Evolutionary conservation across 2,329 filamentous ascomycete species (phyloP).

Genomic region (Cladosporium sphaerospermum): DNA sequence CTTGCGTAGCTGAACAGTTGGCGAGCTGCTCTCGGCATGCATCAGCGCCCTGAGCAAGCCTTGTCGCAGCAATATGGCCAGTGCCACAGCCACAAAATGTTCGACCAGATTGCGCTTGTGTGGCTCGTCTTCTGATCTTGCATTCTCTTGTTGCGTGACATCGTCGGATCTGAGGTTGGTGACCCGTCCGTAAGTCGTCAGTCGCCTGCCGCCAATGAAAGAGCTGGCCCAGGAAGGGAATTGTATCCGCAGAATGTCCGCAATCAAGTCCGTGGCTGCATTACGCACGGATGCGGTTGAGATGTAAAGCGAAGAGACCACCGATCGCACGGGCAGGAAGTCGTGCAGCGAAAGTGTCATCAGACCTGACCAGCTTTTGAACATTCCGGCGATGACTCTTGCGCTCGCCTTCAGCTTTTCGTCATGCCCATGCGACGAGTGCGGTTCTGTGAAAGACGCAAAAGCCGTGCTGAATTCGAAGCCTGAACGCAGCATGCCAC

Average conservation of each 20-base stretch:
- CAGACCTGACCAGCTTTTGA: constrained; percentile 91
- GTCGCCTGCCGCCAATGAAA: constrained; percentile 81
- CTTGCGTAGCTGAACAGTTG: constrained; percentile 66
- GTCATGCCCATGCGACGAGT: constrained; percentile 49
- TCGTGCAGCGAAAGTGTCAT: constrained; percentile 84
- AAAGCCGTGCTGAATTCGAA: constrained; percentile 83
- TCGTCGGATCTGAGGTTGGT: constrained; percentile 66
- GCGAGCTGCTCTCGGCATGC: constrained; percentile 60
- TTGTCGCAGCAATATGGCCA: constrained; percentile 78
- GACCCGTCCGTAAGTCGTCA: constrained; percentile 96
- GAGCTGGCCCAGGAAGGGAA: constrained; percentile 91
- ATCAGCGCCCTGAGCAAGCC: constrained; percentile 54
- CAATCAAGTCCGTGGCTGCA: constrained; percentile 81
- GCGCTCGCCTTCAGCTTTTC: constrained; percentile 76
- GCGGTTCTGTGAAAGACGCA: constrained; percentile 83
- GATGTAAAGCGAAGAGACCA: constrained; percentile 62
- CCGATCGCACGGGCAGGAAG: constrained; percentile 74
- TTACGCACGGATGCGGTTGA: constrained; percentile 55
- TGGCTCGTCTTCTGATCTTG: constrained; percentile 60
- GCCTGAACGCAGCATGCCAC: constrained; percentile 77
- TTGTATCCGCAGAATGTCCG: constrained; percentile 80
- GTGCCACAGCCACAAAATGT: constrained; percentile 83
- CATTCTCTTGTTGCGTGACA: constrained; percentile 45
- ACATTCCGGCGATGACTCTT: constrained; percentile 81
- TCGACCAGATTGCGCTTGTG: constrained; percentile 71